Evolutionary conservation across 1,284 basidiomycete genomes (phyloP).

Genomic region (Hymenochaete sp.): DNA sequence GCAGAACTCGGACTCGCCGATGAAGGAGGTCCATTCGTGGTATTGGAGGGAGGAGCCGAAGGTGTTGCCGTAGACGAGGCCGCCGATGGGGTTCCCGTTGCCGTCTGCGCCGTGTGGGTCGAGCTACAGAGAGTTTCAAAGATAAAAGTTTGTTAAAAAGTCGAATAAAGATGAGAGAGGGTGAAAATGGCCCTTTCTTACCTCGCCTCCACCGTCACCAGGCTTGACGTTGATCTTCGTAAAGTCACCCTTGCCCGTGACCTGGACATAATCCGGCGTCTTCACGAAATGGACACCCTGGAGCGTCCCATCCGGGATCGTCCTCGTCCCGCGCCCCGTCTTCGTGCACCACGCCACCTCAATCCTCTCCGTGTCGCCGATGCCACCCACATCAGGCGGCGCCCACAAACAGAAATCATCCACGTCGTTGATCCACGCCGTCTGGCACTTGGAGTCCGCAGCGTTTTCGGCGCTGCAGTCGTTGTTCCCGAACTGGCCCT

Average conservation of each 20-base stretch:
- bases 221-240: slow-evolving; percentile 24
- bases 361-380: slow-evolving; percentile 41
- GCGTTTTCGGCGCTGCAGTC: slow-evolving; percentile 42
- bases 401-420: slow-evolving; percentile 24
- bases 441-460: slow-evolving; percentile 47
- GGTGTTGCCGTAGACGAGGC: slow-evolving; percentile 50
- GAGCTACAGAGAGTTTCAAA: slow-evolving; percentile 14
- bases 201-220: slow-evolving; percentile 32
- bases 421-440: slow-evolving; percentile 41
- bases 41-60: slow-evolving; percentile 26
- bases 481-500: slow-evolving; percentile 48
- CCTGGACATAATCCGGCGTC: slow-evolving; percentile 40
- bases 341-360: slow-evolving; percentile 47
- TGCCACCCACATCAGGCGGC: slow-evolving; percentile 29
- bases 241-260: slow-evolving; percentile 27
- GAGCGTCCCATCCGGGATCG: slow-evolving; percentile 39
- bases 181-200: not conserved
- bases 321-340: slow-evolving; percentile 37
- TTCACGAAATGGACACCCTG: slow-evolving; percentile 38
- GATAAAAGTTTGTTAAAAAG: not conserved
- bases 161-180: not conserved
- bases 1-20: slow-evolving; percentile 49
- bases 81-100: slow-evolving; percentile 51
- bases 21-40: slow-evolving; percentile 33
- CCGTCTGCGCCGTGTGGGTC: slow-evolving; percentile 28